Evolutionary conservation across 331 rosid genomes (phyloP), one percentile per base, ranked within the genome.

Genomic region (Pyracantha coccinea): DNA sequence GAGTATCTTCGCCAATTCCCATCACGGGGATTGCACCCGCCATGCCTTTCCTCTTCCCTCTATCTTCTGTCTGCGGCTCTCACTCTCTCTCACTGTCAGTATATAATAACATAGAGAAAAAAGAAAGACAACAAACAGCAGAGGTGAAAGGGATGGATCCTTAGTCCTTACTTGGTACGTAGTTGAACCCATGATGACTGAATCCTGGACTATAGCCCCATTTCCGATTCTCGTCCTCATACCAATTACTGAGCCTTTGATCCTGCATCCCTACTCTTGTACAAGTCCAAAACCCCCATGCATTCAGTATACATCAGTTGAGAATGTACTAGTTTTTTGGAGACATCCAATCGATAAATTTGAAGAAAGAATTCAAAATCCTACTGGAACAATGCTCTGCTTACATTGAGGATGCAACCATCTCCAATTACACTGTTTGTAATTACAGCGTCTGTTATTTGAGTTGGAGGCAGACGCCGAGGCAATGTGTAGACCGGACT

Each of bases 351-450:
- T 2, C 20, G 9, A 61, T 7, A 14, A 25, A 13, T 25, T 59
- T 6, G 32, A 24, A 25, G 20, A 60, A 12, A 25, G 4, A 8
- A 25, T 60, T 25, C 35, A 24, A 25, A 27, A 60, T 50, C 20
- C 55, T 50, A 50, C 20, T 6, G 1, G 55, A 50, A 50, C 55
- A 16, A 50, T 35, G 15, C 13, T 45, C 45, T 50, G 20, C 88
- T 74, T 68, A 84, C 88, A 53, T 73, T 59, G 25, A 84, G 77
- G 69, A 84, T 71, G 83, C 88, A 84, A 31, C 85, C 85, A 13
- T 75, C 88, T 55, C 88, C 88, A 38, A 84, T 58, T 14, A 84
- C 64, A 65, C 85, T 84, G 41, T 84, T 77, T 61, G 61, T 78
- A n/a, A 84, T 78, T 8, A 52, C 33, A 32, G 83, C 77, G 32